Percentiles rank a stretch among this genome's conserved stretches.
Evolutionary conservation across 192 early-diverging fungal species (phyloP).

Genomic region (Mortierella alpina): DNA sequence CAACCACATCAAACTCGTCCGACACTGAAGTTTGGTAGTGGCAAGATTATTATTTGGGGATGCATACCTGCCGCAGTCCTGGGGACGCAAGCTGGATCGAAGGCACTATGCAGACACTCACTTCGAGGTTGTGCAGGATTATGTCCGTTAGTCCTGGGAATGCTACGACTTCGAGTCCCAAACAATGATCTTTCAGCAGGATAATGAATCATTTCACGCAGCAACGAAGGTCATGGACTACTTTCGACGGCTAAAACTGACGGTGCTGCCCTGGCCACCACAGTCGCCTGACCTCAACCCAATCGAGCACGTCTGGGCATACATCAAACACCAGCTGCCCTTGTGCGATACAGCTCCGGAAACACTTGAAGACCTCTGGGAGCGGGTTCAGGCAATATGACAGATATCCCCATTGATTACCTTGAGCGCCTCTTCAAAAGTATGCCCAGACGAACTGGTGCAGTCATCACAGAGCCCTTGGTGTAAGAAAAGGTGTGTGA

Average conservation of each 20-base stretch:
- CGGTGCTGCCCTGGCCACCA: slow-evolving; percentile 20
- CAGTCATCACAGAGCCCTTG: background rate
- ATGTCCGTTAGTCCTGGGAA: background rate
- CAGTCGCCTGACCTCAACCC: slow-evolving; percentile 27
- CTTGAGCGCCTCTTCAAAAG: slow-evolving; percentile 1
- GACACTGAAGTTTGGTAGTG: slow-evolving; percentile 9
- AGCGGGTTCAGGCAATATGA: background rate
- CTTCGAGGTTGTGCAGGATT: background rate
- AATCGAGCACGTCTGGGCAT: slow-evolving; percentile 25
- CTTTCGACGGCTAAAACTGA: slow-evolving; percentile 11
- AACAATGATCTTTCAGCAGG: slow-evolving; percentile 19
- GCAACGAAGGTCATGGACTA: background rate
- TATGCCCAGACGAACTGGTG: background rate
- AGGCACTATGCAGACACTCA: slow-evolving; percentile 1
- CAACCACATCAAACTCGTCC: slow-evolving; percentile 4
- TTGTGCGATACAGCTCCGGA: background rate
- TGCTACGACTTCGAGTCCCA: background rate
- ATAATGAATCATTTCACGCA: slow-evolving; percentile 7
- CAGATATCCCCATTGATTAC: background rate
- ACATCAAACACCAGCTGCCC: background rate
- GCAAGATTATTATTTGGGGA: slow-evolving; percentile 14
- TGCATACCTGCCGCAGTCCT: slow-evolving; percentile 1
- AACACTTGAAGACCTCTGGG: background rate
- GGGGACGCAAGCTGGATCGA: background rate
- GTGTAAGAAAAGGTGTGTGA: too few species aligned